Evolutionary conservation across 2,329 filamentous ascomycete genomes (phyloP).

Genomic region (Laburnicola sp.): DNA sequence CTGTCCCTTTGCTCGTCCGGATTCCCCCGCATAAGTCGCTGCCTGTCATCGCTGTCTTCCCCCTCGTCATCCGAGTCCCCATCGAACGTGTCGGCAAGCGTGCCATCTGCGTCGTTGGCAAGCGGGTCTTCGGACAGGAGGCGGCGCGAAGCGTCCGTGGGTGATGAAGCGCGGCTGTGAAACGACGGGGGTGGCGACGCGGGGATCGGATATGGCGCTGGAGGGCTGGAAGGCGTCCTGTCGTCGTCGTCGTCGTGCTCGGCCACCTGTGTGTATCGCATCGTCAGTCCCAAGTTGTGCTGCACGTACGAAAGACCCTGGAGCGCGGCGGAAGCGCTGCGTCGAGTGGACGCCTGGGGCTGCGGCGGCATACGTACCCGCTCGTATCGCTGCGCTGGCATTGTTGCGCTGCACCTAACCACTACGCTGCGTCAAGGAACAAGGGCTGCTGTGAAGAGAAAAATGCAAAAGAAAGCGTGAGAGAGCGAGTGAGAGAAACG

Average conservation of each 20-base stretch:
- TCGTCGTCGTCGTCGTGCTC: constrained; percentile 50
- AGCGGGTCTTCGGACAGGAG: constrained; percentile 58
- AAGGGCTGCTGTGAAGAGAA: constrained; percentile 4
- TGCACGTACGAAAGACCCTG: constrained; percentile 12
- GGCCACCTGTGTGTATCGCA: constrained; percentile 42
- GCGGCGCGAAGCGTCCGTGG: constrained; percentile 54
- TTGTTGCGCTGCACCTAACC: constrained; percentile 31
- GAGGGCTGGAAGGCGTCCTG: constrained; percentile 30
- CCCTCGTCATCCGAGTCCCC: constrained; percentile 70
- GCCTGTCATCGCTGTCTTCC: constrained; percentile 74
- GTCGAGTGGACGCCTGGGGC: constrained; percentile 13
- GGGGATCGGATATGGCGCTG: constrained; percentile 46
- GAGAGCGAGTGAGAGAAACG: constrained; percentile 7
- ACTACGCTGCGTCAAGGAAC: background rate
- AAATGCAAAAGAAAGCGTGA: constrained; percentile 13
- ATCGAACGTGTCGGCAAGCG: constrained; percentile 92
- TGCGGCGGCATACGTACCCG: constrained; percentile 45
- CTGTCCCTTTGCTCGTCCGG: constrained; percentile 25
- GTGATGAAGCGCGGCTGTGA: constrained; percentile 78
- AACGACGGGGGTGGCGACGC: constrained; percentile 73
- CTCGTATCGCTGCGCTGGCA: constrained; percentile 55
- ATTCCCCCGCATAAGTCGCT: constrained; percentile 78
- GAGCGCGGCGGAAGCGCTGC: constrained; percentile 7
- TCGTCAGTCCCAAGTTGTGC: constrained; percentile 19
- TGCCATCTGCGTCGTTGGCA: constrained; percentile 67